A percentile compares a stretch with the other conserved stretches of the same genome.
Evolutionary conservation across 352 stramenopile genomes (phyloP).

Genomic region (Lagenidium giganteum): DNA sequence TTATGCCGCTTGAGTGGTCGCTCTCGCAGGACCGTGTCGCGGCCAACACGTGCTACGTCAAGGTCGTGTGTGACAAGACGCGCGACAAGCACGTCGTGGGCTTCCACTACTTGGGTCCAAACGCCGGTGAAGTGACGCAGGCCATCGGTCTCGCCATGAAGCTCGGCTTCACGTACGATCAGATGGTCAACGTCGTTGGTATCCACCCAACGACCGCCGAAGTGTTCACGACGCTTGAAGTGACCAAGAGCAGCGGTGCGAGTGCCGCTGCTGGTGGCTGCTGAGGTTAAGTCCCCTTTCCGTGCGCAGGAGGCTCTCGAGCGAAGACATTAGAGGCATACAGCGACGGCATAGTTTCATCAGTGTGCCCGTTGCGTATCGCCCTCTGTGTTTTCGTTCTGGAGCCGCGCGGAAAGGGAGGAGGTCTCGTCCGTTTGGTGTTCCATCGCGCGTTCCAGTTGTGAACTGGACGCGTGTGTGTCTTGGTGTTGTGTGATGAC

Average conservation of each 20-base stretch:
- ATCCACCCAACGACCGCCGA: slow-evolving; percentile 97
- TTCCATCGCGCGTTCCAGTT: neutral
- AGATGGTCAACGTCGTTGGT: slow-evolving; percentile 91
- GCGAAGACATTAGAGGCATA: neutral
- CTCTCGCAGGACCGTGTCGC: slow-evolving; percentile 50
- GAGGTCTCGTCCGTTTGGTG: neutral
- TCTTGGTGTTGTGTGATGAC: slow-evolving; percentile 57
- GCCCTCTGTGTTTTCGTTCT: neutral
- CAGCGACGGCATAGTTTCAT: too few species aligned
- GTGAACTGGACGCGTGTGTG: slow-evolving; percentile 2
- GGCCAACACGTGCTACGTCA: slow-evolving; percentile 89
- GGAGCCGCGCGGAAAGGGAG: too few species aligned
- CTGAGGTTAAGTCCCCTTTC: slow-evolving; percentile 89
- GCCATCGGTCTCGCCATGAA: slow-evolving; percentile 95
- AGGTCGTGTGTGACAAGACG: slow-evolving; percentile 92
- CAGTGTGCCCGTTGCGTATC: too few species aligned
- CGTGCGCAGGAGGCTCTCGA: too few species aligned
- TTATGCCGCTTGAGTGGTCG: slow-evolving; percentile 95
- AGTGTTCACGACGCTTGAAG: slow-evolving; percentile 91
- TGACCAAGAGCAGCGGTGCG: slow-evolving; percentile 94
- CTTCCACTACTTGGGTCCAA: slow-evolving; percentile 98
- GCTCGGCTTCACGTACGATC: slow-evolving; percentile 90
- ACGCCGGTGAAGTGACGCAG: slow-evolving; percentile 95
- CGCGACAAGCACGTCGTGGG: slow-evolving; percentile 90
- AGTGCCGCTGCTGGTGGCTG: slow-evolving; percentile 91